phyloP scores from a whole-genome alignment of 1,139 yeast genomes.

The Debaryomycetaceae sp. region DNA sequence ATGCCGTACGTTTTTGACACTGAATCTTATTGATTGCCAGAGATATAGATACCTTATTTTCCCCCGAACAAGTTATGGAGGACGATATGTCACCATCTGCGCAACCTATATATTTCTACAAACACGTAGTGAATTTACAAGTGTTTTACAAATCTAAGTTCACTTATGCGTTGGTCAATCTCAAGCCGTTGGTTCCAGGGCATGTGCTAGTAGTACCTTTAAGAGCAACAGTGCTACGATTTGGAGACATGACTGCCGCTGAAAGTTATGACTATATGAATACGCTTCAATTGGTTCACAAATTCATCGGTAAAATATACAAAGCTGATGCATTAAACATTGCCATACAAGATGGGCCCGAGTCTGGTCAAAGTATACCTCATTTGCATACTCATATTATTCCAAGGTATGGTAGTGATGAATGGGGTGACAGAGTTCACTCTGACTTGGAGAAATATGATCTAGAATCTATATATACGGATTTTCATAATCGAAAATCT shows the following conservation, averaged over 20 bases:
- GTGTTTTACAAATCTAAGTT: conserved; percentile 54
- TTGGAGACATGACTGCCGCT: conserved; percentile 64
- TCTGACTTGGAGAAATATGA: conserved; percentile 49
- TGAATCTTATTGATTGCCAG: too few relatives aligned
- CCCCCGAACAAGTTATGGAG: neutral
- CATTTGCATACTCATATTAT: conserved; percentile 92
- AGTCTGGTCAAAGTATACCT: conserved; percentile 92
- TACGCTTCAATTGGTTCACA: conserved; percentile 69
- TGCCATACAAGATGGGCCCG: conserved; percentile 94
- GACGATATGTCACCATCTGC: conserved; percentile 1
- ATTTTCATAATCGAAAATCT: conserved; percentile 27
- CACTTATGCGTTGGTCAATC: conserved; percentile 80
- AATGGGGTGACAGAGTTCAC: conserved; percentile 72
- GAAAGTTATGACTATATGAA: conserved; percentile 78
- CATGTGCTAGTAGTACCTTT: conserved; percentile 85
- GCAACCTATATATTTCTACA: conserved; percentile 42
- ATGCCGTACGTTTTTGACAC: too few relatives aligned
- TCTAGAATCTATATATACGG: conserved; percentile 26
- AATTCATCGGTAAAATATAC: conserved; percentile 59
- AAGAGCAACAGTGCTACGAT: conserved; percentile 53
- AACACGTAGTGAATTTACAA: conserved; percentile 60
- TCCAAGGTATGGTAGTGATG: conserved; percentile 68
- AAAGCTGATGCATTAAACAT: conserved; percentile 80
- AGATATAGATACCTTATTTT: neutral
- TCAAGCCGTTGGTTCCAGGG: conserved; percentile 89